Evolutionary conservation across 1,284 basidiomycete genomes (phyloP), one percentile per base, ranked within the genome.

Genomic region (Cystobasidiaceae sp.): DNA sequence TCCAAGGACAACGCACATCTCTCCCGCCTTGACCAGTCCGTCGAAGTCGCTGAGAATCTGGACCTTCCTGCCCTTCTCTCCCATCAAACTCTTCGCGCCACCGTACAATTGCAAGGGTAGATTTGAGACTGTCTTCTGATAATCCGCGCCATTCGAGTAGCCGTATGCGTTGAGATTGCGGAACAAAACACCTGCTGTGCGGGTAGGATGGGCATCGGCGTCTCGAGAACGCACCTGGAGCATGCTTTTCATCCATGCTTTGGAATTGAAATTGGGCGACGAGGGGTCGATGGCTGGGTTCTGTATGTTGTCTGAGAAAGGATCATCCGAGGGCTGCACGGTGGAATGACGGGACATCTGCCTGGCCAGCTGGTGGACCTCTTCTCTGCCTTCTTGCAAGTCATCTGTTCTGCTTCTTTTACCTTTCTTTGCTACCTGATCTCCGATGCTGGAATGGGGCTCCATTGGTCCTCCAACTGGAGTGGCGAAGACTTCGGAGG

Each of bases 11-110:
- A 88, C 77, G 8, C 77, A 68, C 75, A 85, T 82, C 76, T 85
- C 83, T 3, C 84, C 84, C 0, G 84, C 83, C 15, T 78, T 75
- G 33, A 85, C 77, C 15, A 80, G 77, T 9, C 83, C 84, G 39
- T 81, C 77, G 67, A 84, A 84, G 0, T 78, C 80, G 23, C 57
- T 67, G 0, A 82, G 74, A 61, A 82, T 82, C 63, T 81, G 74
- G 23, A 82, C 78, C 68, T 77, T 76, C 49, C 75, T 75, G 54
- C 78, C 78, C 49, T 76, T 74, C 48, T 70, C 62, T 28, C 75
- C 73, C 56, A 79, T 66, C 45, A 76, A 62, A 54, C 78, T 73
- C 56, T 74, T 74, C 57, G 78, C 67, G 5, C 73, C 60, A 30
- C 76, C 74, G 15, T 77, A 57, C 6, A 72, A 55, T 17, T 75